Evolutionary conservation across 192 early-diverging fungal species (phyloP).

Genomic region (Coemansia sp.): DNA sequence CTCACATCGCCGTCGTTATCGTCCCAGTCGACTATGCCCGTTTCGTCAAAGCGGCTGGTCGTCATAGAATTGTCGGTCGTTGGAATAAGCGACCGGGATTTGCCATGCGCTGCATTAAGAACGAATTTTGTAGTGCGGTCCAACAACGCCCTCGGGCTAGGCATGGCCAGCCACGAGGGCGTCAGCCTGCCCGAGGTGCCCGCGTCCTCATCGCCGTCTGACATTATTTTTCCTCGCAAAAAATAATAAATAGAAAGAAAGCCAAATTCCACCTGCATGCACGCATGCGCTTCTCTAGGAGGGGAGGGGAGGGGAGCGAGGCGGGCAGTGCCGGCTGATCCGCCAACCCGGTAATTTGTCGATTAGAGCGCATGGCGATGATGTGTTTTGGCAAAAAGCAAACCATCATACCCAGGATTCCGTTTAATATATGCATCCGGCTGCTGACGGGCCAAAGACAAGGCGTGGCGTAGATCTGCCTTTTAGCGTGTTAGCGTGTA

Average conservation of each 20-base stretch:
- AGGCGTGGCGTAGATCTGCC: too few relatives aligned
- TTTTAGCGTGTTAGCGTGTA: too few relatives aligned
- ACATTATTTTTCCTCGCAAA: slow-evolving; percentile 15
- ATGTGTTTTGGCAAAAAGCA: neutral
- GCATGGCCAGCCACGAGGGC: slow-evolving; percentile 21
- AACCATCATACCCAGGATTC: too few relatives aligned
- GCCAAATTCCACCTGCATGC: neutral
- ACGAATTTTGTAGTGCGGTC: slow-evolving; percentile 47
- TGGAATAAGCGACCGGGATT: slow-evolving; percentile 43
- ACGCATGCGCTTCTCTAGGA: neutral
- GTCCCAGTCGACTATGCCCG: neutral
- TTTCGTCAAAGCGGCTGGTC: neutral
- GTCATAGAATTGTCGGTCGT: slow-evolving; percentile 18
- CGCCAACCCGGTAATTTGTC: neutral
- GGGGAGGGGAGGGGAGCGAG: too few relatives aligned
- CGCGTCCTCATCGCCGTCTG: slow-evolving; percentile 24
- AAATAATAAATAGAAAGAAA: neutral
- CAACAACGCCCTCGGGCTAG: slow-evolving; percentile 29
- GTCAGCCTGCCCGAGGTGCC: neutral
- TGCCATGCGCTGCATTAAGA: slow-evolving; percentile 48
- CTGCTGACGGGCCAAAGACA: too few relatives aligned
- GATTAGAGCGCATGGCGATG: neutral
- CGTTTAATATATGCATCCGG: too few relatives aligned
- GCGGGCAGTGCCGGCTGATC: neutral
- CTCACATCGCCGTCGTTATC: slow-evolving; percentile 2